Evolutionary conservation across 1,284 basidiomycete genomes (phyloP).

Genomic region (Meira nashicola): DNA sequence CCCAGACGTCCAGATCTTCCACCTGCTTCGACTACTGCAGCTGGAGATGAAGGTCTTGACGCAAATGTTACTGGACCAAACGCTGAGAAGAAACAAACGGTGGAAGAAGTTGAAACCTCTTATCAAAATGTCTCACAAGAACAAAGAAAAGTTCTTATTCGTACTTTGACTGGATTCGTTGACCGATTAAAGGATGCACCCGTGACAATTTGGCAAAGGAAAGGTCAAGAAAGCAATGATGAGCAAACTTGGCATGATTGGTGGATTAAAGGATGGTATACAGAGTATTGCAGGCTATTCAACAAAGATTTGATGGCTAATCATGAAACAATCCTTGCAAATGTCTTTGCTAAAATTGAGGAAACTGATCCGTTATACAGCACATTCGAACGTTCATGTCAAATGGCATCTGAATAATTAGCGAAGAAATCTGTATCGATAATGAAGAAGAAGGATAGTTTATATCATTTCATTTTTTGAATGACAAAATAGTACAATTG

Average conservation of each 20-base stretch:
- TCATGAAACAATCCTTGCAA: constrained; percentile 27
- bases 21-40: neutral
- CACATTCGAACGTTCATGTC: constrained; percentile 20
- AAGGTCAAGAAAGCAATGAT: constrained; percentile 5
- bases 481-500: no score
- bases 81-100: constrained; percentile 17
- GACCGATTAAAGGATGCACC: constrained; percentile 9
- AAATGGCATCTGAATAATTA: constrained; percentile 12
- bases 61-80: constrained; percentile 5
- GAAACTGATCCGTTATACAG: constrained; percentile 9
- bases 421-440: neutral
- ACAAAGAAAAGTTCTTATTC: constrained; percentile 48
- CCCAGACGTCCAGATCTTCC: constrained; percentile 9
- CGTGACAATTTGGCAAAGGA: neutral
- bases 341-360: constrained; percentile 26
- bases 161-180: constrained; percentile 28
- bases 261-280: constrained; percentile 46
- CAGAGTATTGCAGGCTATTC: constrained; percentile 30
- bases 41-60: neutral
- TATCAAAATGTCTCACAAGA: constrained; percentile 44
- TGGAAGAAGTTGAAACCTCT: constrained; percentile 25
- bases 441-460: neutral
- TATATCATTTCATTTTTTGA: neutral
- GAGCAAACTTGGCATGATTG: constrained; percentile 32
- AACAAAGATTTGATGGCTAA: constrained; percentile 32